Base-by-base conservation (phyloP, 2,329 filamentous ascomycete species). In the Xylaria sp. region DNA sequence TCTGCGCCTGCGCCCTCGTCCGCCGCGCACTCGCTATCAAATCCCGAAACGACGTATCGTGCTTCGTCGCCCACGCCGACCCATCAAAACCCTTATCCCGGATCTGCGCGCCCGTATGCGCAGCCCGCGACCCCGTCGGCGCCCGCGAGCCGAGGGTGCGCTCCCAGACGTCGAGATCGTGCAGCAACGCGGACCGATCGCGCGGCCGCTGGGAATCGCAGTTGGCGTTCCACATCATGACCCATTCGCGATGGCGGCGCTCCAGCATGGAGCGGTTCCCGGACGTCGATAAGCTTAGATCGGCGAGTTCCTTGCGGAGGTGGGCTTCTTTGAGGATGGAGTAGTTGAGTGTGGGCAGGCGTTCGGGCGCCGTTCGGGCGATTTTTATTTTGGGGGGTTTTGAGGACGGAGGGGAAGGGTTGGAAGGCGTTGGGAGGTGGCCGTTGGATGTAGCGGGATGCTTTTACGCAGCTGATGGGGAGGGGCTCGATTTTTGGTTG, bases 171-270 rank as follows among this genome's bases (percentile, higher is more conserved):
- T 93, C 89, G 10, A 99, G 74, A 61, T 97, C 93, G 11, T 83
- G 84, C 13, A 96, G 74, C 3, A 99, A 74, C 59, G 94, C 87
- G 5, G 76, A 70, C 64, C 90, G 91, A 9, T 80, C 79, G 70
- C 88, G 89, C 0, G 91, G 91, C 1, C 79, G 78, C 42, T 83
- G 83, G 1, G 92, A 89, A 73, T 99, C 94, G 75, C 92, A 96
- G 71, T 99, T 99, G 9, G 95, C 90, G 73, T 99, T 99, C 89
- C 91, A 97, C 16, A 99, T 76, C 44, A 94, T 97, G 55, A 94
- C 82, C 92, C 92, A 99, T 74, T 99, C 94, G 23, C 84, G 90
- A 69, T 97, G 92, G 16, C 95, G 84, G 65, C 82, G 83, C 71
- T 93, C 88, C 57, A 97, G 78, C 1, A 92, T 79, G 51, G 81